These are phyloP conservation scores for Arachis stenosperma DNA, from an alignment of 306 rosid genomes.

Conservation along the genomic window DNA sequence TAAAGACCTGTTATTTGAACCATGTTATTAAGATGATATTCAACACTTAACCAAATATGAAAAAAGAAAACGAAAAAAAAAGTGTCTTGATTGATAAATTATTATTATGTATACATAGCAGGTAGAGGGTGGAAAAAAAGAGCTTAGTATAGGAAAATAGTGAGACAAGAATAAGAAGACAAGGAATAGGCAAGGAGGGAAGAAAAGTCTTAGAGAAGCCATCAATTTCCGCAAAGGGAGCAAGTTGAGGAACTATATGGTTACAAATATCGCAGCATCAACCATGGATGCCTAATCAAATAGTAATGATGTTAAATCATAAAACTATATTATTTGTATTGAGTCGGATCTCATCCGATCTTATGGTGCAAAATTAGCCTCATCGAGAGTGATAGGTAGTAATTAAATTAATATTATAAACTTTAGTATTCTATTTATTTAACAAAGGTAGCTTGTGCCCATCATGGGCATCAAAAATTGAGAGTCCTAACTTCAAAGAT, in stretches of 20 bases:
- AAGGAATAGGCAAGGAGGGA: background rate
- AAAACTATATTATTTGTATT: background rate
- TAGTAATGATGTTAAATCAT: constrained; percentile 11
- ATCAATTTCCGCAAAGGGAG: background rate
- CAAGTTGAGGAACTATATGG: background rate
- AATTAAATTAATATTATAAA: too few species aligned
- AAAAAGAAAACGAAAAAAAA: too few species aligned
- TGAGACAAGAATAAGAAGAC: background rate
- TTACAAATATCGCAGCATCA: background rate
- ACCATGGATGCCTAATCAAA: background rate
- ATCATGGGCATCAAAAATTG: constrained; percentile 46
- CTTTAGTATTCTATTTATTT: background rate
- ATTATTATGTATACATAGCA: background rate
- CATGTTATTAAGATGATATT: too few species aligned
- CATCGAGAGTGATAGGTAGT: constrained; percentile 32
- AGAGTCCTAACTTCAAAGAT: constrained; percentile 32
- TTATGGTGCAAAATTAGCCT: constrained; percentile 34
- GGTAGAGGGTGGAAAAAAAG: background rate
- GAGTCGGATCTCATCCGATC: background rate
- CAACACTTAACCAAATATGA: too few species aligned
- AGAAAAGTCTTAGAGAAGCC: background rate
- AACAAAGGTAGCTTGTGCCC: constrained; percentile 44
- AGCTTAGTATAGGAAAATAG: background rate
- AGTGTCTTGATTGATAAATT: too few species aligned
- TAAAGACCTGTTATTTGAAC: too few species aligned